These are phyloP conservation scores for Cenchrus americanus DNA, from an alignment of 176 grass and related monocot genomes.

Conservation along the genomic window DNA sequence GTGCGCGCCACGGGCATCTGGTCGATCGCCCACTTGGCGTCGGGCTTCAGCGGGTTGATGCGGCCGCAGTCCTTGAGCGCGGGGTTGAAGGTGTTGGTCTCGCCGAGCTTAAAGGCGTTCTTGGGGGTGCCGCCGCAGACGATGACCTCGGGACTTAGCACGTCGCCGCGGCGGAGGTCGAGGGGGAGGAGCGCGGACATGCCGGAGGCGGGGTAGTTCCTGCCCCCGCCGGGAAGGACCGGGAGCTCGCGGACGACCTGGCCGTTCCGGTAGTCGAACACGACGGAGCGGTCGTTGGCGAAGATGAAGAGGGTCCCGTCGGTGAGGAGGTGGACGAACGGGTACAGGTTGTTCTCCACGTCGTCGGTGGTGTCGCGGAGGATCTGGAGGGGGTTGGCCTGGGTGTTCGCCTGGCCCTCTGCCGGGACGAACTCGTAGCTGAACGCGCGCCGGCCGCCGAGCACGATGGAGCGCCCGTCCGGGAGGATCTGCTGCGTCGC, in stretches of 20 bases:
- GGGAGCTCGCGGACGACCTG: slow-evolving; percentile 67
- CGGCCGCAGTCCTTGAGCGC: slow-evolving; percentile 65
- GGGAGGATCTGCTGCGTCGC: slow-evolving; percentile 65
- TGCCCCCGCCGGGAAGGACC: slow-evolving; percentile 52
- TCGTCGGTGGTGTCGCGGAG: slow-evolving; percentile 72
- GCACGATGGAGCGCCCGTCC: slow-evolving; percentile 65
- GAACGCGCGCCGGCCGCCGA: slow-evolving; percentile 76
- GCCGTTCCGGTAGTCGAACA: slow-evolving; percentile 51
- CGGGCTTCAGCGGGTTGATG: slow-evolving; percentile 59
- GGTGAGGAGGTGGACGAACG: slow-evolving; percentile 80
- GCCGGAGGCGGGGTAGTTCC: slow-evolving; percentile 84
- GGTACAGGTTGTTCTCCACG: slow-evolving; percentile 92
- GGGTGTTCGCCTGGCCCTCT: slow-evolving; percentile 48
- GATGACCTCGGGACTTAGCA: slow-evolving; percentile 68
- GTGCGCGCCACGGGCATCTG: slow-evolving; percentile 64
- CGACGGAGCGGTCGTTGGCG: slow-evolving; percentile 74
- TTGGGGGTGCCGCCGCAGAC: slow-evolving; percentile 67
- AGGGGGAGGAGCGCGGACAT: slow-evolving; percentile 82
- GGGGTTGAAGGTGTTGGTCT: slow-evolving; percentile 43
- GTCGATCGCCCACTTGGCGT: slow-evolving; percentile 60
- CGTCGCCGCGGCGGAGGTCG: slow-evolving; percentile 48
- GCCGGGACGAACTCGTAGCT: slow-evolving; percentile 72
- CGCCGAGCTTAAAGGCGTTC: slow-evolving; percentile 60
- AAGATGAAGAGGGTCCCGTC: slow-evolving; percentile 85
- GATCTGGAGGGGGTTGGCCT: slow-evolving; percentile 33